Percentiles rank a stretch among this genome's conserved stretches.
Conservation (phyloP, 441 rosid species). For the Gossypium lobatum region DNA sequence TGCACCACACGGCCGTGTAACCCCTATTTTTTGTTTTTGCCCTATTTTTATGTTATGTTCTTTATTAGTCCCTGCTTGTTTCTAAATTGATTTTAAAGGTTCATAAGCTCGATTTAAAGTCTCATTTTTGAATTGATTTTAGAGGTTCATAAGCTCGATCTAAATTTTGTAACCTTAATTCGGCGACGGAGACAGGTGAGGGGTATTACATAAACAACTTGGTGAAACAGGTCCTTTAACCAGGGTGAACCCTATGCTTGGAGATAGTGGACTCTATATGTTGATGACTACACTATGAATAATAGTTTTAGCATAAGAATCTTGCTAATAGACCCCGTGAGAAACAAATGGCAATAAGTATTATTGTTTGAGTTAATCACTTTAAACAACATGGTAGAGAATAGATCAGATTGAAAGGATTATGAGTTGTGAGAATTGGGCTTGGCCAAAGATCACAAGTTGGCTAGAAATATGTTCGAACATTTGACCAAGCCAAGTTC, state of each 20-base stretch:
- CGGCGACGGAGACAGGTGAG: too few species aligned
- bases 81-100: too few species aligned
- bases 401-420: background rate
- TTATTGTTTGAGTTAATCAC: background rate
- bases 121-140: too few species aligned
- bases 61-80: too few species aligned
- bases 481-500: background rate
- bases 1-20: too few species aligned
- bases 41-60: too few species aligned
- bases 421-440: background rate
- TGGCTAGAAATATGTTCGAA: background rate
- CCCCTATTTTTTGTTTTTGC: too few species aligned
- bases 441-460: background rate
- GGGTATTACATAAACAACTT: background rate
- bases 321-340: background rate
- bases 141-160: too few species aligned
- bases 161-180: too few species aligned
- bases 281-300: background rate
- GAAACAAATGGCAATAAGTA: background rate
- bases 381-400: background rate
- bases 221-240: background rate
- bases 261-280: background rate
- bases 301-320: background rate
- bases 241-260: background rate
- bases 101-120: too few species aligned